phyloP scores from a whole-genome alignment of 352 stramenopile genomes.

The Pythium vanterpoolii region DNA sequence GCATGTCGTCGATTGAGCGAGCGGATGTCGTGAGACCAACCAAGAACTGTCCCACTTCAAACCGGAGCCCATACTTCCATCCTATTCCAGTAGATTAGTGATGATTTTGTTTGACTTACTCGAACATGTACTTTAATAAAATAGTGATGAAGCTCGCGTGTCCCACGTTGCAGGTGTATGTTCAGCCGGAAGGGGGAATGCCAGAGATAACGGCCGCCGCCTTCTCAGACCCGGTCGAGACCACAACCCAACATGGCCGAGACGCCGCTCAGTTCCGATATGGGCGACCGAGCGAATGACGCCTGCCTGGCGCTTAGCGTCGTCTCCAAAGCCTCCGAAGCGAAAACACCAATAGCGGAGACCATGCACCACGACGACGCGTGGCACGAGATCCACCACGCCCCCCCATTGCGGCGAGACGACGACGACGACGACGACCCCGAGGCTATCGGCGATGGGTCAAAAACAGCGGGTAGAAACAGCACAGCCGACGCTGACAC shows the following conservation, averaged over 20 bases:
- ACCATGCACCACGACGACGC: background rate
- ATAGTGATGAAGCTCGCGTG: background rate
- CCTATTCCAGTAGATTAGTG: background rate
- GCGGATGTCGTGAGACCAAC: slow-evolving; percentile 7
- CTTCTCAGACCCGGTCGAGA: background rate
- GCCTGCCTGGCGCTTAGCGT: background rate
- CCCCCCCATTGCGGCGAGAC: background rate
- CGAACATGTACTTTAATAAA: slow-evolving; percentile 9
- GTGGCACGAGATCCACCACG: background rate
- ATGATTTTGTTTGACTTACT: too few species aligned
- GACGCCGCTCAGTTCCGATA: background rate
- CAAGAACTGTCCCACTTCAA: slow-evolving; percentile 7
- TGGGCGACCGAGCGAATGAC: background rate
- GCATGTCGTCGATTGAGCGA: background rate
- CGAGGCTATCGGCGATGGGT: background rate
- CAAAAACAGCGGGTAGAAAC: background rate
- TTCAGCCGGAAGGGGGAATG: background rate
- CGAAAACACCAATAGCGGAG: background rate
- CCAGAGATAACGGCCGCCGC: background rate
- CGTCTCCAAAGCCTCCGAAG: background rate
- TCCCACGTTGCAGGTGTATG: slow-evolving; percentile 1
- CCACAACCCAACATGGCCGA: background rate
- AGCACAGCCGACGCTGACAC: background rate
- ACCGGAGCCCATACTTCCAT: background rate
- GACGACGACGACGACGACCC: background rate